Conservation (phyloP, 768 basidiomycete genomes). For the Cubamyces lactineus region DNA sequence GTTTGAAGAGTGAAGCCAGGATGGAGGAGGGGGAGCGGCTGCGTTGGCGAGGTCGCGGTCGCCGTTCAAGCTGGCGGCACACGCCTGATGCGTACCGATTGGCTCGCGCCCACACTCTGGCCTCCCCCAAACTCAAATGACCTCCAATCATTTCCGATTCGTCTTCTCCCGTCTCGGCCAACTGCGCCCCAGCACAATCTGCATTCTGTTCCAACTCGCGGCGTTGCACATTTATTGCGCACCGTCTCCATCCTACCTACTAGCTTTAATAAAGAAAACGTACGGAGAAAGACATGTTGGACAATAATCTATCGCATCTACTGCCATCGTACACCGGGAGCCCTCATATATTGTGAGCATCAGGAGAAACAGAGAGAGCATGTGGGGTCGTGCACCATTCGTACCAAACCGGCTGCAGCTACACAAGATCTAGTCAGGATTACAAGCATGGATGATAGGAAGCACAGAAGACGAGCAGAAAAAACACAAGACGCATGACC, state of each 20-base stretch:
- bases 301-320: constrained; percentile 33
- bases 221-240: constrained; percentile 13
- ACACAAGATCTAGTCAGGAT: constrained; percentile 30
- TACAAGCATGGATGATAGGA: constrained; percentile 29
- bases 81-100: constrained; percentile 7
- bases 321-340: constrained; percentile 28
- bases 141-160: neutral
- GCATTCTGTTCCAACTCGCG: neutral
- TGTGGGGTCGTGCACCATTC: constrained; percentile 15
- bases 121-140: neutral
- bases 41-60: constrained; percentile 19
- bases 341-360: constrained; percentile 17
- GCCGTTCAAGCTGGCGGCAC: constrained; percentile 6
- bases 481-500: constrained; percentile 27
- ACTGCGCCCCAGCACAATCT: too few relatives aligned
- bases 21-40: constrained; percentile 37
- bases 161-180: too few relatives aligned
- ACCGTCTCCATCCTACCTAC: constrained; percentile 4
- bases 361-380: constrained; percentile 8
- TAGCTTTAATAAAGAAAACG: neutral
- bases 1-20: constrained; percentile 70
- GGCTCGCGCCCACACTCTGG: neutral
- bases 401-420: constrained; percentile 20
- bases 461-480: constrained; percentile 42
- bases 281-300: constrained; percentile 14